These are phyloP conservation scores for Hygrophorus pudorinus DNA, from an alignment of 768 basidiomycete genomes.

Conservation along the genomic window DNA sequence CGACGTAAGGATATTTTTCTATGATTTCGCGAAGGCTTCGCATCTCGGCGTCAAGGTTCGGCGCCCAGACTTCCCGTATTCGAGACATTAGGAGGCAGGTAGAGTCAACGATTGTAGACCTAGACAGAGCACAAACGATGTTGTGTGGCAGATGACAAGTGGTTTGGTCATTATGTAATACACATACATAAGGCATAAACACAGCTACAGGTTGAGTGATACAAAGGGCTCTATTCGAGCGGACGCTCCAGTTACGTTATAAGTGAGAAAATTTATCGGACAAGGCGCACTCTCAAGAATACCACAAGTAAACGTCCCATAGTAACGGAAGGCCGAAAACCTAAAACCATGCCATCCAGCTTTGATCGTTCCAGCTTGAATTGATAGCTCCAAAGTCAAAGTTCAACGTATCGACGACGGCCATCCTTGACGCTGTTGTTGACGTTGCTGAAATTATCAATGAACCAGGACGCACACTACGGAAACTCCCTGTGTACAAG, in stretches of 20 bases:
- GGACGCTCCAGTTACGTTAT: too few species aligned
- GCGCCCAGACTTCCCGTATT: constrained; percentile 94
- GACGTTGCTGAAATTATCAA: not conserved
- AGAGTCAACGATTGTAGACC: constrained; percentile 1
- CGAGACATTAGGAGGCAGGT: constrained; percentile 46
- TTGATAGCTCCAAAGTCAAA: constrained; percentile 40
- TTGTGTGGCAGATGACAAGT: too few species aligned
- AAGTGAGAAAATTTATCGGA: too few species aligned
- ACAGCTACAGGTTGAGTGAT: too few species aligned
- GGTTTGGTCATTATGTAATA: too few species aligned
- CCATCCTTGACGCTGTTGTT: constrained; percentile 27
- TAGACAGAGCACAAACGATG: too few species aligned
- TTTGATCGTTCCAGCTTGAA: constrained; percentile 27
- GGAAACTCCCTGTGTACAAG: constrained; percentile 21
- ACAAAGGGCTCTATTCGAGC: too few species aligned
- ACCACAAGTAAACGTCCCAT: constrained; percentile 1
- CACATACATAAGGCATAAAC: too few species aligned
- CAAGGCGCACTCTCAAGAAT: constrained; percentile 7
- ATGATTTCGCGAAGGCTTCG: constrained; percentile 76
- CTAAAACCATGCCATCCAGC: constrained; percentile 42
- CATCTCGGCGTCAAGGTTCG: constrained; percentile 91
- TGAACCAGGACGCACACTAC: constrained; percentile 22
- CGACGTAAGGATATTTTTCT: constrained; percentile 87
- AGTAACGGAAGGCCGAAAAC: not conserved
- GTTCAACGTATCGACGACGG: constrained; percentile 34